phyloP scores from a whole-genome alignment of 2,329 filamentous ascomycete genomes.

The Escovopsis weberi region DNA sequence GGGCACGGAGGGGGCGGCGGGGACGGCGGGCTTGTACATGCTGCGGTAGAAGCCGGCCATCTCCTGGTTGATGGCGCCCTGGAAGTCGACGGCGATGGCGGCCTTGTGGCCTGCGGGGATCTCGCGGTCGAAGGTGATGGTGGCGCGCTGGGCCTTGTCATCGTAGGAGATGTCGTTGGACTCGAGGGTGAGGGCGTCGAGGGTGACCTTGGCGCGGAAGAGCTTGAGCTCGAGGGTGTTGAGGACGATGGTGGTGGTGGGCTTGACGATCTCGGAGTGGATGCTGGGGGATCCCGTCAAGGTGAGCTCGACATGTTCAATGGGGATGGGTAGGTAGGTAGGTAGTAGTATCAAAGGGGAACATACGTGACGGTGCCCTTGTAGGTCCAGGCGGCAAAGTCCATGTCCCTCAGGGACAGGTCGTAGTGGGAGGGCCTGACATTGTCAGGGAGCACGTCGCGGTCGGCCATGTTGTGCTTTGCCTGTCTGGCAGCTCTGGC shows the following conservation, averaged over 20 bases:
- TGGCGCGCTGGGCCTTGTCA: slow-evolving; percentile 69
- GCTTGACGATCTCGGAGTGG: slow-evolving; percentile 54
- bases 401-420: slow-evolving; percentile 66
- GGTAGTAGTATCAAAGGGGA: background rate
- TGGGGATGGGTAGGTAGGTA: background rate
- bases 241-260: slow-evolving; percentile 63
- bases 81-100: slow-evolving; percentile 54
- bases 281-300: slow-evolving; percentile 36
- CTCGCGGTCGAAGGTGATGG: slow-evolving; percentile 59
- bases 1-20: slow-evolving; percentile 63
- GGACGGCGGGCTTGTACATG: slow-evolving; percentile 72
- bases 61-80: slow-evolving; percentile 72
- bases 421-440: slow-evolving; percentile 79
- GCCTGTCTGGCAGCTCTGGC: slow-evolving; percentile 19
- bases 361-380: slow-evolving; percentile 58
- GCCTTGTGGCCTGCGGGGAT: slow-evolving; percentile 54
- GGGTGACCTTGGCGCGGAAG: slow-evolving; percentile 44
- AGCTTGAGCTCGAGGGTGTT: slow-evolving; percentile 80
- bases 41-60: slow-evolving; percentile 92
- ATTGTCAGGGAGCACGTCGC: slow-evolving; percentile 45
- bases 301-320: background rate
- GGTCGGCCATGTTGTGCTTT: slow-evolving; percentile 34
- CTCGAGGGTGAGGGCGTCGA: slow-evolving; percentile 41
- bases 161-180: slow-evolving; percentile 64
- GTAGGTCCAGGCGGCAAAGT: slow-evolving; percentile 63